These are phyloP conservation scores for Mimosa bimucronata DNA, from an alignment of 306 rosid species.

Conservation along the genomic window DNA sequence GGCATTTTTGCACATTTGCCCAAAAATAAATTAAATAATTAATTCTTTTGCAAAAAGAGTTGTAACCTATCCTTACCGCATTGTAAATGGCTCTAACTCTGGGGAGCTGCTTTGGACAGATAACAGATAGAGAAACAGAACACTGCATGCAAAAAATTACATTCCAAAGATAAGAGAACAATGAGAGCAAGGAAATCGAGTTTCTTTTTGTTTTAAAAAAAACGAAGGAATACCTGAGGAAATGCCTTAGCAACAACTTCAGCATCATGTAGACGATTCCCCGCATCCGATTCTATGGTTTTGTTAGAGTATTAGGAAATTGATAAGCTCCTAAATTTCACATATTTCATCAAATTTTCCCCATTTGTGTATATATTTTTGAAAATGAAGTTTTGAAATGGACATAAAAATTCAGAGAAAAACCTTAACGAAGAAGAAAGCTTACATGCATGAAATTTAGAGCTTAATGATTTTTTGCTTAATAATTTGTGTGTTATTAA, in stretches of 20 bases:
- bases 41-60: conserved; percentile 26
- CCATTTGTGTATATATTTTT: no score
- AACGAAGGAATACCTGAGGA: conserved; percentile 60
- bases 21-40: conserved; percentile 15
- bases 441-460: no score
- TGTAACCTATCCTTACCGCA: conserved; percentile 60
- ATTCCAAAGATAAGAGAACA: conserved; percentile 29
- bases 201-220: not conserved
- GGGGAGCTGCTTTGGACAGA: conserved; percentile 94
- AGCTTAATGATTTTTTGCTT: no score
- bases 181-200: not conserved
- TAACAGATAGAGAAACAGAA: conserved; percentile 81
- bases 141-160: conserved; percentile 63
- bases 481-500: no score
- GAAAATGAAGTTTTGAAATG: no score
- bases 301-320: no score
- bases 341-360: no score
- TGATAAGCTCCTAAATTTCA: no score
- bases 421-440: no score
- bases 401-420: no score
- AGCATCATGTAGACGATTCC: conserved; percentile 75
- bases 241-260: conserved; percentile 92
- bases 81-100: conserved; percentile 74
- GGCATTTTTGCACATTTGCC: no score
- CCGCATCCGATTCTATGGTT: conserved; percentile 66